Conservation (phyloP, 2,329 filamentous ascomycete species). For the Ciborinia camelliae region DNA sequence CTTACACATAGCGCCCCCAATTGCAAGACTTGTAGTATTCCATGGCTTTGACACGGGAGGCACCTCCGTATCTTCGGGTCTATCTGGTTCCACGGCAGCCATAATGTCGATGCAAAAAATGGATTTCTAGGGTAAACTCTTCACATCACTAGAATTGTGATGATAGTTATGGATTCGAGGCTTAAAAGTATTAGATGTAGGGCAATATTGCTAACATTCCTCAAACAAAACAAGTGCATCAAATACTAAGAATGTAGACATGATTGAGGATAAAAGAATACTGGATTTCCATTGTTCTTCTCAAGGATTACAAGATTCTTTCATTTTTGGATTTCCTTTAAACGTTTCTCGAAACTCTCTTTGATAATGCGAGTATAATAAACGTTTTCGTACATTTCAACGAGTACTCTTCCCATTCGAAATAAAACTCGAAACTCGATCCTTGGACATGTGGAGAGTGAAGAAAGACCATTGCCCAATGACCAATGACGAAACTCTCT, state of each 20-base stretch:
- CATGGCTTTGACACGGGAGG: conserved; percentile 10
- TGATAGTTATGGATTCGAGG: neutral
- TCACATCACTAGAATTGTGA: neutral
- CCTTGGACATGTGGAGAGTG: neutral
- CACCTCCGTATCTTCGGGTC: too few relatives aligned
- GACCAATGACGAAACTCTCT: neutral
- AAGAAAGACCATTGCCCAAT: too few relatives aligned
- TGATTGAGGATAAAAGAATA: neutral
- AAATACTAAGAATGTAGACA: neutral
- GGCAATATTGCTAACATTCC: neutral
- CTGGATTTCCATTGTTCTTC: neutral
- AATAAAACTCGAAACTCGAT: neutral
- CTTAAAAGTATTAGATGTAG: neutral
- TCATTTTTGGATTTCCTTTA: neutral
- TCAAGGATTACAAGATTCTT: neutral
- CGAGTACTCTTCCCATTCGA: neutral
- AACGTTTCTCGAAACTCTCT: neutral
- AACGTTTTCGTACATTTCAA: conserved; percentile 2
- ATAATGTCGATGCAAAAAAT: neutral
- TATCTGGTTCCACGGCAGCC: too few relatives aligned
- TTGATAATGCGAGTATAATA: neutral
- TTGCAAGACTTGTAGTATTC: conserved; percentile 10
- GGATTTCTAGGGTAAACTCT: neutral
- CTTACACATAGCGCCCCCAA: conserved; percentile 12
- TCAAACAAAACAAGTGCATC: neutral